Base-by-base conservation (phyloP, 805 yeast species). In the Metschnikowia arizonensis region DNA sequence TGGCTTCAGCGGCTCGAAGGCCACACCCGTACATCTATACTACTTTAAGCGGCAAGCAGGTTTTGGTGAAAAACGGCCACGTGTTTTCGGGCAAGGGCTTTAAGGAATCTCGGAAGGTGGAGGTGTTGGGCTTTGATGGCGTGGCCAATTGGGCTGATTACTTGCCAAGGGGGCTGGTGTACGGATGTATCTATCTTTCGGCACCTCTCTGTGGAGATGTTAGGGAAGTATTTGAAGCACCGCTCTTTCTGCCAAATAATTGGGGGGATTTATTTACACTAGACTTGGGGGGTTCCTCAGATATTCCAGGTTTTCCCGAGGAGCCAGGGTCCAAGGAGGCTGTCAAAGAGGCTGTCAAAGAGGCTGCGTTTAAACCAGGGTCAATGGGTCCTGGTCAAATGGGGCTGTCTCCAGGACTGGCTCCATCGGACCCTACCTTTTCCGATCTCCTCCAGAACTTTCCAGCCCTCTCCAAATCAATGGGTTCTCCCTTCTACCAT, bases 31-130 rank as follows among this genome's bases (percentile, higher is more conserved):
- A 67, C n/a, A 62, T 76, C 14, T 79, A 73, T 50, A 66, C 64
- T 45, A 80, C 89, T 0, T 52, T 82, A 32, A 81, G 74, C 57
- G 79, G 79, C 17, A 76, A 74, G 52, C 81, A 79, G 42, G 62
- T 85, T 0, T 60, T 76, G 1, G 63, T 85, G 24, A 78, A 77
- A 54, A 81, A 79, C 46, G 82, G 80, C 18, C 52, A 61, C 38
- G 55, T 86, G 0, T 68, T 73, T 50, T 76, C 86, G 0, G 79
- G 80, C 0, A 77, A 74, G 49, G 88, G 88, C 0, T 84, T 78
- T 64, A 73, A 67, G 49, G 59, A 59, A 38, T 68, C 76, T 34
- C 61, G 74, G 34, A 64, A 68, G 34, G 61, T 77, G 15, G 66
- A 62, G 43, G 76, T 86, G 6, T 25, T 68, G 2, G 59, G 66